Conservation (phyloP, 495 filamentous ascomycete species). For the Niebla homalea region DNA sequence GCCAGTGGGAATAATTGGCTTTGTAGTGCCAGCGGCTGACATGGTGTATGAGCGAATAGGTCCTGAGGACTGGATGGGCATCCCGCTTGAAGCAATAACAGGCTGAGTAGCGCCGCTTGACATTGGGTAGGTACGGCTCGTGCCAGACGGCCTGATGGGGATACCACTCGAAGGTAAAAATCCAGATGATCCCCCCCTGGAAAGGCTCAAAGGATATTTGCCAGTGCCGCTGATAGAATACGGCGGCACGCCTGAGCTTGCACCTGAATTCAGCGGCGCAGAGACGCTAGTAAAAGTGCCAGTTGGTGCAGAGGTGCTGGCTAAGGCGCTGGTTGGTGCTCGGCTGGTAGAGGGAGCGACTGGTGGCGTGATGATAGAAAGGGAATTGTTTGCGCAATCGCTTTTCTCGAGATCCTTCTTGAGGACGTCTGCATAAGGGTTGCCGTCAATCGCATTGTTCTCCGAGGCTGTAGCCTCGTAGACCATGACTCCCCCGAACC, state of each 20-base stretch:
- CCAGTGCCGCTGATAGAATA: not conserved
- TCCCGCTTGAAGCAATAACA: not conserved
- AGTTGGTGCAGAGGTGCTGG: constrained; percentile 15
- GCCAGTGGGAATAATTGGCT: not conserved
- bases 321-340: constrained; percentile 5
- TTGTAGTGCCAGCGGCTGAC: no score
- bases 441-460: constrained; percentile 31
- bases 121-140: not conserved
- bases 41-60: not conserved
- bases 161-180: not conserved
- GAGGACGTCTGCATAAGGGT: constrained; percentile 30
- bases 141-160: not conserved
- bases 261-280: not conserved
- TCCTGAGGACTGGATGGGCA: not conserved
- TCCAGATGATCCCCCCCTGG: not conserved
- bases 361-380: constrained; percentile 17
- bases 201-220: not conserved
- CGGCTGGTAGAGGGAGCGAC: constrained; percentile 7
- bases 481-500: constrained; percentile 59
- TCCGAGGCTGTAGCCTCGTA: constrained; percentile 52
- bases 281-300: constrained; percentile 7
- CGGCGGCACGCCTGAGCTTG: no score
- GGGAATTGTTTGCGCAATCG: constrained; percentile 7
- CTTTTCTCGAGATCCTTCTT: constrained; percentile 28
- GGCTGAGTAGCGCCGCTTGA: not conserved